Base-by-base conservation (phyloP, 192 early-diverging fungal genomes). In the Cetraspora pellucida region DNA sequence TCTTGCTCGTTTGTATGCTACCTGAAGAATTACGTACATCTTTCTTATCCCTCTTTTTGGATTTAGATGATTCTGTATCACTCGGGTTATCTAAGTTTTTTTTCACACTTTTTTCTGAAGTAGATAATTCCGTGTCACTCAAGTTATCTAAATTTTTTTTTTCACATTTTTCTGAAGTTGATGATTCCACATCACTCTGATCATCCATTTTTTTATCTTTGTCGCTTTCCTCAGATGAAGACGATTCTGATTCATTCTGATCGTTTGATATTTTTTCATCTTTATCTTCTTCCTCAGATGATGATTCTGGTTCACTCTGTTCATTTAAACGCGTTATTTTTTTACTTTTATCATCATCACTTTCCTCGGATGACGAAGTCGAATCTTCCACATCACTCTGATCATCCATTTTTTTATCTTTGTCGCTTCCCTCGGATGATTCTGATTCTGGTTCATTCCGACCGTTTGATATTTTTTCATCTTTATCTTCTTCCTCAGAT, bases 401-500 rank as follows among this genome's bases (percentile, higher is more conserved):
- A 19, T 19, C 19, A 57, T 57, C 2, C 19, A 61, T 28, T 30
- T 37, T 37, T 21, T 37, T n/a, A 28, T 19, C 28, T 43, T 31
- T 37, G 25, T 37, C 17, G 19, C 50, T 54, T n/a, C 16, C 16
- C 2, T 60, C 58, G 10, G 27, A 28, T 7, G 28, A 31, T 43
- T 65, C 63, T 0, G 28, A n/a, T n/a, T 1, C 5, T 37, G n/a
- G 10, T n/a, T 65, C 43, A 28, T 44, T 65, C n/a, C 17, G 11
- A 44, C n/a, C 3, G 4, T 44, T 10, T 65, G 19, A 14, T 21
- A 44, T n/a, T 9, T n/a, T 31, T n/a, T 65, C 63, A 44, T 30
- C n/a, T n/a, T 44, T n/a, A 65, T 60, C 58, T 28, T 13, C 11
- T 65, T 65, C 63, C 17, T 44, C n/a, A n/a, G 63, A 65, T 44